Evolutionary conservation across 805 yeast species (phyloP).

Genomic region (Wickerhamiella allomyrinae): DNA sequence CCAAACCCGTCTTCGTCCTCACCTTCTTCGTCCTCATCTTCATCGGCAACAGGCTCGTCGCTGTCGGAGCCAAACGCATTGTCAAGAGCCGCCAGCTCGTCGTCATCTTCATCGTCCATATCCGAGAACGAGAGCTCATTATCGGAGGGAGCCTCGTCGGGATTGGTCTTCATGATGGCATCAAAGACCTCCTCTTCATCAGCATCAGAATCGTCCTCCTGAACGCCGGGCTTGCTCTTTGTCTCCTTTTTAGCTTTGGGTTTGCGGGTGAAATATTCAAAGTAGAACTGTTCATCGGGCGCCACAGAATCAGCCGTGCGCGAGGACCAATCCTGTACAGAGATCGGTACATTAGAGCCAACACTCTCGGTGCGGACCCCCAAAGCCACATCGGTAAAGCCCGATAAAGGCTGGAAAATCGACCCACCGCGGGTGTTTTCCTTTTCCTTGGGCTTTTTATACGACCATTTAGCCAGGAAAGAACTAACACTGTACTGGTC

Average conservation of each 20-base stretch:
- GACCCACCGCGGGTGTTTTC: conserved; percentile 67
- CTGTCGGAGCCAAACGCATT: conserved; percentile 60
- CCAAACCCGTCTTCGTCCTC: background rate
- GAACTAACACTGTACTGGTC: conserved; percentile 78
- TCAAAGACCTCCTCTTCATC: conserved; percentile 66
- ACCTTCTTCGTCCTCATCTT: background rate
- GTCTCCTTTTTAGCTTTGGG: conserved; percentile 22
- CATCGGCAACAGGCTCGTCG: conserved; percentile 23
- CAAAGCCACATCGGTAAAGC: conserved; percentile 27
- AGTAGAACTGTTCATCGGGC: conserved; percentile 82
- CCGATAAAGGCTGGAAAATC: conserved; percentile 95
- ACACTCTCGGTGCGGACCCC: conserved; percentile 28
- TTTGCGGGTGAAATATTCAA: conserved; percentile 57
- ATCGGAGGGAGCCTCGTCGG: conserved; percentile 50
- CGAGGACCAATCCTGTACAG: conserved; percentile 71
- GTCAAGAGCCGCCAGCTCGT: conserved; percentile 51
- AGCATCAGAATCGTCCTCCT: conserved; percentile 28
- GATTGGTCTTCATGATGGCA: conserved; percentile 60
- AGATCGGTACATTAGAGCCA: conserved; percentile 50
- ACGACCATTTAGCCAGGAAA: conserved; percentile 90
- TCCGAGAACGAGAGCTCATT: conserved; percentile 28
- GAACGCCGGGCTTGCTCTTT: conserved; percentile 21
- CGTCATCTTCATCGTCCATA: conserved; percentile 32
- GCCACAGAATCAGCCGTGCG: conserved; percentile 44
- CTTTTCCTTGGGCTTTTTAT: conserved; percentile 78